Percentiles rank a stretch among this genome's conserved stretches.
Conservation (phyloP, 768 basidiomycete species). For the Lactarius quietus region DNA sequence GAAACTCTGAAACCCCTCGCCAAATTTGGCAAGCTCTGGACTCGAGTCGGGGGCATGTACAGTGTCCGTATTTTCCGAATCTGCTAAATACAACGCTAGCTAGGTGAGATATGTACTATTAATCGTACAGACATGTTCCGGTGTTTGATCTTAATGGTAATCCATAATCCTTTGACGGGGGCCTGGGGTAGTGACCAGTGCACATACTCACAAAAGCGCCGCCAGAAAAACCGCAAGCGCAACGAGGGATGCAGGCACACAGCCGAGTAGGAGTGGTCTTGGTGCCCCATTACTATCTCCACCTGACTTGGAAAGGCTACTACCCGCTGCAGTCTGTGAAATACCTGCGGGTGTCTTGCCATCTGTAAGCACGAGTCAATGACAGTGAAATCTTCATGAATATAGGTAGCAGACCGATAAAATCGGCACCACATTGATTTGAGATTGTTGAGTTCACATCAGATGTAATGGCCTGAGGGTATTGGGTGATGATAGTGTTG, state of each 20-base stretch:
- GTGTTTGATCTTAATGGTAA: too few species aligned
- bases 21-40: constrained; percentile 11
- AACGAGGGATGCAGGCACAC: neutral
- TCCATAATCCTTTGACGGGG: neutral
- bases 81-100: neutral
- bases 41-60: neutral
- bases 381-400: neutral
- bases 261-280: neutral
- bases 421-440: constrained; percentile 32
- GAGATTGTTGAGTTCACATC: constrained; percentile 23
- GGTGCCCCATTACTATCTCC: neutral
- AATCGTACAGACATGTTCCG: neutral
- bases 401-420: constrained; percentile 29
- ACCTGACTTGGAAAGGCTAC: neutral
- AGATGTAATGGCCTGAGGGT: constrained; percentile 27
- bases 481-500: constrained; percentile 30
- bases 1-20: neutral
- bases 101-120: neutral
- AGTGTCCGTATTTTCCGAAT: neutral
- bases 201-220: constrained; percentile 1
- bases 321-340: constrained; percentile 27
- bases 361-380: constrained; percentile 26
- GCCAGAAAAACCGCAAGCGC: neutral
- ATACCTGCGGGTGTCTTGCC: constrained; percentile 31
- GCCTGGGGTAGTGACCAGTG: neutral